Percentiles rank a stretch among this genome's conserved stretches.
phyloP scores from a whole-genome alignment of 768 basidiomycete genomes.

The Leccinum arenicola region DNA sequence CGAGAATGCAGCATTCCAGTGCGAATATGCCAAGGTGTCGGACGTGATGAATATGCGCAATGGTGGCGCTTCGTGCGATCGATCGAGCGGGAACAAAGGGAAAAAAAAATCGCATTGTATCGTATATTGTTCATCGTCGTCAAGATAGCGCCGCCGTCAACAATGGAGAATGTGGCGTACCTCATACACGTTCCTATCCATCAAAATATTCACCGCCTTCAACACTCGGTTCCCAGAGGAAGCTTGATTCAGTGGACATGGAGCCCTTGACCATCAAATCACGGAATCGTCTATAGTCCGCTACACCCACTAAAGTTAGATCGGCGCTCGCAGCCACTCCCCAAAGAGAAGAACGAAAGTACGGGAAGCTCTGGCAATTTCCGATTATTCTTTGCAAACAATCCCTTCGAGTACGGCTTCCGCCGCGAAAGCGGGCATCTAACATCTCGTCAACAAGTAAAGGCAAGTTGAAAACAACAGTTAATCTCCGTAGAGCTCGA shows the following conservation, averaged over 20 bases:
- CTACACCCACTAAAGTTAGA: constrained; percentile 17
- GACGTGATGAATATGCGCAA: constrained; percentile 3
- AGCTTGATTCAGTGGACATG: constrained; percentile 6
- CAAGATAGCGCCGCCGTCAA: constrained; percentile 10
- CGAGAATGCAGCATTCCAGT: constrained; percentile 7
- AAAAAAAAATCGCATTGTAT: constrained; percentile 3
- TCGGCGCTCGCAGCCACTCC: constrained; percentile 22
- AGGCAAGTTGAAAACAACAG: constrained; percentile 12
- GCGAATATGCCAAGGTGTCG: not conserved
- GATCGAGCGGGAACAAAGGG: constrained; percentile 10
- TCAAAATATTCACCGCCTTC: constrained; percentile 1
- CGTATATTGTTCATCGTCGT: constrained; percentile 1
- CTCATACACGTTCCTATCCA: constrained; percentile 5
- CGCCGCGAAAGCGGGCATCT: constrained; percentile 19
- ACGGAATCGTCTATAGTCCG: constrained; percentile 19
- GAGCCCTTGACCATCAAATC: constrained; percentile 3
- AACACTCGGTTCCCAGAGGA: constrained; percentile 12
- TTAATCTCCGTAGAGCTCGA: constrained; percentile 57
- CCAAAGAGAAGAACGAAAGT: constrained; percentile 3
- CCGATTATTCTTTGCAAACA: constrained; percentile 20
- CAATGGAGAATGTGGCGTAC: constrained; percentile 13
- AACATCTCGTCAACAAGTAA: constrained; percentile 16
- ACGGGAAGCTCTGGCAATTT: constrained; percentile 20
- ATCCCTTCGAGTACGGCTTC: constrained; percentile 15
- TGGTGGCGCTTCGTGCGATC: constrained; percentile 18